Evolutionary conservation across 2,329 filamentous ascomycete genomes (phyloP).

Genomic region (Fusarium papillatum): DNA sequence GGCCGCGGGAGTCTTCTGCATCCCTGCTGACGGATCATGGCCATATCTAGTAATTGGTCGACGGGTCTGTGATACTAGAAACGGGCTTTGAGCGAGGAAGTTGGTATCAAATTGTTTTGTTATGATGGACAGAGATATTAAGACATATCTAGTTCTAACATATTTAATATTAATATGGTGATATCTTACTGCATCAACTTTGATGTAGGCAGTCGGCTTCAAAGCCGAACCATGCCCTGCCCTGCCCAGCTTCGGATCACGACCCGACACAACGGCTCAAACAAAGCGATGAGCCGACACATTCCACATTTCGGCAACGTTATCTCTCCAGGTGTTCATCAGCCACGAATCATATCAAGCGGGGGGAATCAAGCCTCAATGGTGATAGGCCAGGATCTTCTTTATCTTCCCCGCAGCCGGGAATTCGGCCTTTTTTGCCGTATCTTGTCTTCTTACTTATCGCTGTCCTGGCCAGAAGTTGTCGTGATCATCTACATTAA

Average conservation of each 20-base stretch:
- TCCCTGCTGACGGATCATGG: neutral
- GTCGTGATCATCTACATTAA: neutral
- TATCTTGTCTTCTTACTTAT: neutral
- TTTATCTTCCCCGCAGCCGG: conserved; percentile 1
- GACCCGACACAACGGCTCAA: neutral
- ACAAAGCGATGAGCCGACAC: neutral
- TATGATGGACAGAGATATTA: neutral
- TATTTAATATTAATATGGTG: neutral
- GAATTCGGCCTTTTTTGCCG: neutral
- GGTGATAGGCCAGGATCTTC: neutral
- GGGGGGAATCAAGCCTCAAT: neutral
- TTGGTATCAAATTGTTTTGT: neutral
- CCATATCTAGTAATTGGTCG: too few relatives aligned
- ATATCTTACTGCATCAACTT: neutral
- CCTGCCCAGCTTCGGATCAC: neutral
- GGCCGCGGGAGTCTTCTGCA: neutral
- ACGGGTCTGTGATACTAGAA: too few relatives aligned
- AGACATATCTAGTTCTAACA: neutral
- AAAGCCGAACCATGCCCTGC: neutral
- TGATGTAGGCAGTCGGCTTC: neutral
- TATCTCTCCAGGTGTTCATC: neutral
- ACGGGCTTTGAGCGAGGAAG: too few relatives aligned
- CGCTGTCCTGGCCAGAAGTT: neutral
- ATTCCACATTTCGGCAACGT: neutral
- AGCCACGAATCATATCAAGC: neutral